Evolutionary conservation across 768 basidiomycete genomes (phyloP), one percentile per base, ranked within the genome.

Genomic region (Podaxis sp.): DNA sequence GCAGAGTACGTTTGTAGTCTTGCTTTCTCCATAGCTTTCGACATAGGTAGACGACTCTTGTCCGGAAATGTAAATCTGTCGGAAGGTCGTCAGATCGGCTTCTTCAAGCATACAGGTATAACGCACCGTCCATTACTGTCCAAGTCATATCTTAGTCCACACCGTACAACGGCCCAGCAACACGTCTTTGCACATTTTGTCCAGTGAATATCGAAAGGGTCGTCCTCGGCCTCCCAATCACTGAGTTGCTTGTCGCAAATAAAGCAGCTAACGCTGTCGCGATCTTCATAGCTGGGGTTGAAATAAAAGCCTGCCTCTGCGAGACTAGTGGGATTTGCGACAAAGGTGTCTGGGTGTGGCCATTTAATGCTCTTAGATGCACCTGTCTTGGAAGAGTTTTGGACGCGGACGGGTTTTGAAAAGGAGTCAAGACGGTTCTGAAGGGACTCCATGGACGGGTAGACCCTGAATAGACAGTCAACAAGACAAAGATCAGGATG

Each of bases 281-380:
- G 78, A 63, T 89, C 86, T 24, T 86, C 83, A 63, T 78, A 76
- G 65, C 82, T 84, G 0, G 93, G 93, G 65, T 80, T 80, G 75
- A 82, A 95, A 79, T 85, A 96, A 77, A 96, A 98, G 8, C 96
- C 96, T 2, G 96, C 96, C 66, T 90, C 86, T 1, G 96, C 90
- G 15, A 98, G 85, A 3, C 83, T 80, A 57, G 81, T 75, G 1
- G 95, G 88, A 55, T 85, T 94, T 51, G 95, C 89, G 55, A 76
- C 75, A 72, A 85, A 91, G 17, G 76, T 68, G 0, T 73, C 47
- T 0, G 90, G 83, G 66, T 96, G 91, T 0, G 94, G 89, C 93
- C 94, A 98, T 75, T 85, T 90, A n/a, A 85, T 66, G 43, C 76
- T 74, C 1, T 74, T 66, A 0, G 76, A 76, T 1, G 85, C 77